A percentile compares a stretch with the other conserved stretches of the same genome.
Evolutionary conservation across 2,329 filamentous ascomycete genomes (phyloP).

Genomic region (Mollisia scopiformis): DNA sequence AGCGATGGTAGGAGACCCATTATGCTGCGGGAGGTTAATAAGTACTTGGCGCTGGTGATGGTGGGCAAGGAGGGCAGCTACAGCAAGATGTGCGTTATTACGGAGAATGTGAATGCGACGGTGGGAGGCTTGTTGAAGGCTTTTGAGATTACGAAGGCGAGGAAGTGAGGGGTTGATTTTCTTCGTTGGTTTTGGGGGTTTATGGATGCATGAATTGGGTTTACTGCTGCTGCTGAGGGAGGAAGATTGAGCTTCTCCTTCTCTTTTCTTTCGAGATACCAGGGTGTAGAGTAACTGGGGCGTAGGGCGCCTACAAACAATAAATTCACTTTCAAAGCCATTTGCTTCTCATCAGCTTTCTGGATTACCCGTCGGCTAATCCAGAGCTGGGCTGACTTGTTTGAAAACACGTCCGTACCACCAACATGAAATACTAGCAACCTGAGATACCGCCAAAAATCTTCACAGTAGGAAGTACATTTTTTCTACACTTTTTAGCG

Average conservation of each 20-base stretch:
- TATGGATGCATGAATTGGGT: background rate
- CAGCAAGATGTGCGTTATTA: slow-evolving; percentile 81
- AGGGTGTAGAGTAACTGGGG: background rate
- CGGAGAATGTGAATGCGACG: slow-evolving; percentile 84
- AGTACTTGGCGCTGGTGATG: slow-evolving; percentile 79
- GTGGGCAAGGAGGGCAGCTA: slow-evolving; percentile 86
- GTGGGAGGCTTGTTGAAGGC: slow-evolving; percentile 80
- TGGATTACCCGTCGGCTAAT: no score
- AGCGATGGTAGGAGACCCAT: slow-evolving; percentile 64
- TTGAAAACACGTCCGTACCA: no score
- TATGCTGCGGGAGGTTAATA: slow-evolving; percentile 70
- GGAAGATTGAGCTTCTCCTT: background rate
- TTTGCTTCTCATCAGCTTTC: no score
- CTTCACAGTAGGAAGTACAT: no score
- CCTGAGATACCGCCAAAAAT: no score
- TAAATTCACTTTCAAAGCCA: no score
- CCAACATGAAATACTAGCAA: no score
- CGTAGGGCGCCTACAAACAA: background rate
- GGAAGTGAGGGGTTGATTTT: slow-evolving; percentile 26
- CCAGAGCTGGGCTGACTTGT: no score
- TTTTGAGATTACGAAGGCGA: slow-evolving; percentile 71
- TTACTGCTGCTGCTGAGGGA: background rate
- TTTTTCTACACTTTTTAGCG: no score
- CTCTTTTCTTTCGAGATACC: background rate
- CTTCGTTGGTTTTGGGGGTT: background rate